phyloP scores from a whole-genome alignment of 2,329 filamentous ascomycete genomes.

The Mollisia scopiformis region DNA sequence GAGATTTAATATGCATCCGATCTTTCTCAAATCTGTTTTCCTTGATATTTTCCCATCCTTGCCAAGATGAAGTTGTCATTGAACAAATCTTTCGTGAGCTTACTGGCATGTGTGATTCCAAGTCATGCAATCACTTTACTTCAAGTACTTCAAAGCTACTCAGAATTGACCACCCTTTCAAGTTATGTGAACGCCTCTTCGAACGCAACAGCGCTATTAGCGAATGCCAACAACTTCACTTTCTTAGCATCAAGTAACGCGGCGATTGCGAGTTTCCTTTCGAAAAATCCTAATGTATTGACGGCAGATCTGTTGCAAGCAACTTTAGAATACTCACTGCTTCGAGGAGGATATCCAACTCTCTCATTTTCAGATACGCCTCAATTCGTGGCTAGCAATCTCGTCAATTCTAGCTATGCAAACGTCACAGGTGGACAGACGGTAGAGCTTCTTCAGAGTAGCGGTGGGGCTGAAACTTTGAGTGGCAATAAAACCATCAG shows the following conservation, averaged over 20 bases:
- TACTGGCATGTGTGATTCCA: neutral
- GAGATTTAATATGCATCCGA: neutral
- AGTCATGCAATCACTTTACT: constrained; percentile 16
- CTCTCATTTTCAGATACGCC: constrained; percentile 16
- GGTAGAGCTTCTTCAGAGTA: constrained; percentile 17
- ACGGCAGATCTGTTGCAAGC: constrained; percentile 19
- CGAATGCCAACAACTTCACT: constrained; percentile 23
- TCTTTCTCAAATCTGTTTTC: neutral
- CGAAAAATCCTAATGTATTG: constrained; percentile 7
- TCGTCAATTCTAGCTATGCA: constrained; percentile 18
- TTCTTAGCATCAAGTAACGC: constrained; percentile 22
- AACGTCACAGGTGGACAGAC: constrained; percentile 29
- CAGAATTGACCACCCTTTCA: constrained; percentile 21
- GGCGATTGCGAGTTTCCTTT: constrained; percentile 18
- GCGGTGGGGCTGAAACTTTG: constrained; percentile 13
- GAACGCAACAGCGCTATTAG: constrained; percentile 12
- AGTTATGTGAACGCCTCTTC: constrained; percentile 17
- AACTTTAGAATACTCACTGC: constrained; percentile 24
- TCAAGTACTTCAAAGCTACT: constrained; percentile 14
- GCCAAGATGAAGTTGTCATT: constrained; percentile 6
- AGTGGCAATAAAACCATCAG: constrained; percentile 22
- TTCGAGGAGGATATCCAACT: constrained; percentile 23
- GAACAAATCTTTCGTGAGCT: neutral
- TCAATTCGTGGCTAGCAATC: constrained; percentile 22
- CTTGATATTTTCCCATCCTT: neutral